Evolutionary conservation across 257 asterid genomes (phyloP).

Genomic region (Cynanchum wilfordii): DNA sequence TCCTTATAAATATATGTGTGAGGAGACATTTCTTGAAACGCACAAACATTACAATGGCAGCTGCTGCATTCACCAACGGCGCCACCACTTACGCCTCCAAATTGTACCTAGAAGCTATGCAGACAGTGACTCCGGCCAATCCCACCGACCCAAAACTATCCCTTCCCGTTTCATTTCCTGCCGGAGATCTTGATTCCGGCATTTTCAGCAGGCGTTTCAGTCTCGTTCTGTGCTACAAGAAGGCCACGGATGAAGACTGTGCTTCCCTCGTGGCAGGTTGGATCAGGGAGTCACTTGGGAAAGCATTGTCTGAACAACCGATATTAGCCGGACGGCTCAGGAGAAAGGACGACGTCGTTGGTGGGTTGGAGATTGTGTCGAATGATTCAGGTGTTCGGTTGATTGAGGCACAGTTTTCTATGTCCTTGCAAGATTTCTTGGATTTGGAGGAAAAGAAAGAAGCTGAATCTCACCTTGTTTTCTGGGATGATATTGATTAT

Average conservation of each 20-base stretch:
- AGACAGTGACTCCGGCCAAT: conserved; percentile 44
- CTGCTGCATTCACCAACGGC: not conserved
- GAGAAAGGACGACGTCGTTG: conserved; percentile 12
- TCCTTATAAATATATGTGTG: conserved; percentile 6
- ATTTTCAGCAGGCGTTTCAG: conserved; percentile 34
- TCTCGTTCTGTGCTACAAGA: conserved; percentile 41
- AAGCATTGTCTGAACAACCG: conserved; percentile 46
- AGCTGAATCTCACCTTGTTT: conserved; percentile 42
- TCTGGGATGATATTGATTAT: conserved; percentile 51
- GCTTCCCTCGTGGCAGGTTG: conserved; percentile 52
- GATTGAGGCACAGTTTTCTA: conserved; percentile 38
- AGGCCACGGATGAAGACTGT: conserved; percentile 28
- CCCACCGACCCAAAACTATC: conserved; percentile 49
- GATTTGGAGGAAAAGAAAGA: conserved; percentile 27
- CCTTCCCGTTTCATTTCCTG: conserved; percentile 9
- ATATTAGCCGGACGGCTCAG: conserved; percentile 62
- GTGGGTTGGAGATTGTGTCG: conserved; percentile 36
- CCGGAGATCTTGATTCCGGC: conserved; percentile 12
- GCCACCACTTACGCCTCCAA: conserved; percentile 13
- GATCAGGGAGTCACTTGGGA: conserved; percentile 56
- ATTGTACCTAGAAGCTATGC: conserved; percentile 41
- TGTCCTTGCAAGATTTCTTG: conserved; percentile 40
- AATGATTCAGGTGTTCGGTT: conserved; percentile 58
- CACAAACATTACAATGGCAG: too few species aligned
- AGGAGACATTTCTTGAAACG: not conserved